These are phyloP conservation scores for Fusarium brevicatenulatum DNA, from an alignment of 2,329 filamentous ascomycete species.

Conservation along the genomic window DNA sequence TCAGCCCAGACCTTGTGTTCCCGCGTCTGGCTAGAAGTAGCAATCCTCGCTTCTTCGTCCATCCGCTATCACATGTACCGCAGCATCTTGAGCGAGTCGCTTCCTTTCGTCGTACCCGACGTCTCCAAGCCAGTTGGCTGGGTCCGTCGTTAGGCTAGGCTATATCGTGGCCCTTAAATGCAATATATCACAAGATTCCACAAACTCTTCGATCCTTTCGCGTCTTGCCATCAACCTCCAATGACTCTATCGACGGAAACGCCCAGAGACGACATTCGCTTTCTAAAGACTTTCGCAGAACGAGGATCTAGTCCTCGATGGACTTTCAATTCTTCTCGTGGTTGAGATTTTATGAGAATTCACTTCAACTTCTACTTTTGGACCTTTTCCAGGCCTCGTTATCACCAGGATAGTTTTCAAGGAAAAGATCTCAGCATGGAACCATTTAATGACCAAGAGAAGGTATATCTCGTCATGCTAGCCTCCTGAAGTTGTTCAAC, in stretches of 20 bases:
- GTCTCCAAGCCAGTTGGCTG: slow-evolving; percentile 25
- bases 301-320: neutral
- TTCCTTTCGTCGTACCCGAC: slow-evolving; percentile 28
- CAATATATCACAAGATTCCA: neutral
- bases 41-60: slow-evolving; percentile 34
- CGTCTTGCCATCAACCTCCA: neutral
- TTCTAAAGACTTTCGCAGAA: neutral
- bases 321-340: neutral
- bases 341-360: neutral
- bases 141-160: slow-evolving; percentile 13
- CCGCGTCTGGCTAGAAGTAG: slow-evolving; percentile 18
- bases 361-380: neutral
- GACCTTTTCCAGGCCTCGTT: neutral
- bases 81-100: slow-evolving; percentile 26
- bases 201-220: neutral
- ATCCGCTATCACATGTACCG: slow-evolving; percentile 32
- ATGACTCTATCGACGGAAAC: neutral
- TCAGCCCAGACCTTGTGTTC: slow-evolving; percentile 12
- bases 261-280: neutral
- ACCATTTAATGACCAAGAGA: slow-evolving; percentile 61
- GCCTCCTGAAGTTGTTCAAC: neutral
- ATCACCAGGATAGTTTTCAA: neutral
- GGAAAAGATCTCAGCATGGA: slow-evolving; percentile 24
- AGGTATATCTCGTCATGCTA: slow-evolving; percentile 52
- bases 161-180: neutral